Base-by-base conservation (phyloP, 192 early-diverging fungal genomes). In the Kickxella alabastrina region DNA sequence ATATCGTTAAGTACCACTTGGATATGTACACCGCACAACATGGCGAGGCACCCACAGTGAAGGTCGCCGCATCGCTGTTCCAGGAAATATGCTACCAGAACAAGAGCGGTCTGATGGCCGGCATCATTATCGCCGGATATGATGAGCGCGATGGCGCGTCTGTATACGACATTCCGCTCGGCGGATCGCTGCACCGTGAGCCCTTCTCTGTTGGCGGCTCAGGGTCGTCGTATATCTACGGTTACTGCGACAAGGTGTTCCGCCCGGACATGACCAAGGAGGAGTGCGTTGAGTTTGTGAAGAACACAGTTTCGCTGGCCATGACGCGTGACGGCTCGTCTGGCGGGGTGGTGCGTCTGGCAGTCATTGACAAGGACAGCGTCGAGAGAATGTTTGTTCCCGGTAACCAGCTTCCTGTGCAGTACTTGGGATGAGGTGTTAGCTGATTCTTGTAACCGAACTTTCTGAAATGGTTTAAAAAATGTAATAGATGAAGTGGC, bases 41-140 rank as follows among this genome's bases (percentile, higher is more conserved):
- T 54, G 85, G 81, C 52, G 83, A 87, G 58, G 65, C 79, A 28
- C 95, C 97, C 12, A 82, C 87, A 26, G 93, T 97, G 10, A 82
- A 86, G 42, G 83, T 85, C 37, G 95, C 93, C 12, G 89, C 92
- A 22, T 78, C 86, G 17, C 68, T 99, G 48, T 97, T 99, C 83
- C 92, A 92, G 42, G 87, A 98, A 62, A 57, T 98, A 17, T 88
- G 87, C 67, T 99, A 99, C 71, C 62, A 83, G 46, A 99, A 99
- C 82, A 96, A 93, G 78, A 85, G 90, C 68, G 54, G 42, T 44
- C 71, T 99, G 41, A 79, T 65, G 27, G 97, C 97, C 14, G 92
- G 91, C 32, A 95, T 99, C 55, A 99, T 99, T 72, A 88, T 97
- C 23, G 97, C 84, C 19, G 97, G 97, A 28, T 97, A 92, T 92